Base-by-base conservation (phyloP, 495 filamentous ascomycete genomes). In the Bryoglossum gracile region DNA sequence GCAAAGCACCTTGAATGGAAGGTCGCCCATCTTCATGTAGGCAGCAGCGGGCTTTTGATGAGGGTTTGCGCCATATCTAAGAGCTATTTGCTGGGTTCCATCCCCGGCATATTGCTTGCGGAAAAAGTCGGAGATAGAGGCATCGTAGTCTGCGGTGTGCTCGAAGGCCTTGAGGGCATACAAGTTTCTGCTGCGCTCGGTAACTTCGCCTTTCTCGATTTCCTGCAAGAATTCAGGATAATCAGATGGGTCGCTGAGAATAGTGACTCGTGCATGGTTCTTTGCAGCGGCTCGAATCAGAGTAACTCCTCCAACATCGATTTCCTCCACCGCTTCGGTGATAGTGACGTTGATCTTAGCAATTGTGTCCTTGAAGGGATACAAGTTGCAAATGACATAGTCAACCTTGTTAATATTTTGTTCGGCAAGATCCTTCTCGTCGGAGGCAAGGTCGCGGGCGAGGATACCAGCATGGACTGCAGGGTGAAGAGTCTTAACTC, bases 401-500 rank as follows among this genome's bases (percentile, higher is more conserved):
- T 97, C 90, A 37, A 98, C 88, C 74, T 96, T 97, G 69, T 84
- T 73, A 62, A 98, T 98, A 69, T 89, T 95, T 72, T 95, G 89
- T 65, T 92, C 86, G 30, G 91, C 88, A 28, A 98, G 83, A 63
- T 98, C 92, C 68, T 94, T 89, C 73, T 95, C 86, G 66, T 98
- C 92, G 23, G 89, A 87, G 45, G 82, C 86, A 43, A 95, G 81
- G 64, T 96, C 81, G 50, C 91, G 84, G 38, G 94, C 90, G 30
- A 98, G 86, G 53, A 98, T 97, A 61, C 78, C 78, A 56, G 87
- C 88, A 68, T 97, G 91, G 36, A 97, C 90, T 28, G 86, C 87
- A 10, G 90, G 92, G 71, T 97, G 90, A 34, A 97, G 83, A 41
- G 91, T 96, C 81, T 97, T 96, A 61, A 97, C 92, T 63, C 94